Evolutionary conservation across 768 basidiomycete genomes (phyloP), one percentile per base, ranked within the genome.

Genomic region (Calocybe cyanea): DNA sequence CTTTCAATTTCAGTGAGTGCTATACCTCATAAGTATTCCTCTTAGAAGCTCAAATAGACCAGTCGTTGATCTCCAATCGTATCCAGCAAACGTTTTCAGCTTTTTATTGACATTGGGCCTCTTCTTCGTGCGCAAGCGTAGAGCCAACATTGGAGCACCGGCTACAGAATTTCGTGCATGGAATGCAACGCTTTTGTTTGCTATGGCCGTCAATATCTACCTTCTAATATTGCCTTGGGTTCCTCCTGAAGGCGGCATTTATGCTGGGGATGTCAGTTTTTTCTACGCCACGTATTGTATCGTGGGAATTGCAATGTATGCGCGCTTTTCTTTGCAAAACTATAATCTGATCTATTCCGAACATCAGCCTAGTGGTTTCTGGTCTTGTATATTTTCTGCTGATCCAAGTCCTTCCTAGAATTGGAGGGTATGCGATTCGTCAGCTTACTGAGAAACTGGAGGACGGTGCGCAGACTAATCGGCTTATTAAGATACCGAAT

Each of bases 371-470:
- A 34, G 58, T 46, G 14, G 25, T 68, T 7, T 64, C 64, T 0
- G 63, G 54, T 20, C 41, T 65, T 17, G 59, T 55, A 7, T 71
- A 67, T 43, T 44, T 52, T 17, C 18, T 68, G 21, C 68, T 66
- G 64, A 67, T 76, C 18, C 49, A 70, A 3, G 38, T 72, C 11
- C 55, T 78, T 4, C 77, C 76, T n/a, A 66, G 63, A 48, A 45
- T 64, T 5, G 62, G 71, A 4, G 68, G 69, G 5, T 77, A 77
- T 51, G 55, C 58, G 13, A 66, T 77, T 24, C 65, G 71, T n/a
- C 71, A 73, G 38, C 67, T 74, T 42, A 65, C 76, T 39, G 73
- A 76, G 53, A 53, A 51, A n/a, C 54, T 67, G 13, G 56, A 73
- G 8, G 68, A 67, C 20, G 61, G 67, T 6, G 65, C 63, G 13